Percentiles rank a stretch among this genome's conserved stretches.
phyloP scores from a whole-genome alignment of 2,329 filamentous ascomycete species.

The Cladorrhinum sp. region DNA sequence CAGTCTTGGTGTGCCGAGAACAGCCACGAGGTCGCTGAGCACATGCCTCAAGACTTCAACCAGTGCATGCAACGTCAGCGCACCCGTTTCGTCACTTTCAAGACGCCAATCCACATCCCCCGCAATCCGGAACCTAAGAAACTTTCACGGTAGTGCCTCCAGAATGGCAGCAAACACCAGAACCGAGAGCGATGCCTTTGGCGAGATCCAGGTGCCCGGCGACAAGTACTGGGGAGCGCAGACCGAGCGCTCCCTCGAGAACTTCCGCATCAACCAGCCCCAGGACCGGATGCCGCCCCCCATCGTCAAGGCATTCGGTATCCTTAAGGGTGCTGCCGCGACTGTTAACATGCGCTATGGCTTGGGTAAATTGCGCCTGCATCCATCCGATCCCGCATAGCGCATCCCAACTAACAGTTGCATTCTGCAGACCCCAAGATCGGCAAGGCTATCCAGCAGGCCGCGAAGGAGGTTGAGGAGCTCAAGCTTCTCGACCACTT shows the following conservation, averaged over 20 bases:
- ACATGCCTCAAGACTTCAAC: constrained; percentile 32
- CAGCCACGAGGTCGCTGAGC: constrained; percentile 33
- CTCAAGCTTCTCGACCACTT: constrained; percentile 96
- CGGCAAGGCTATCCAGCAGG: constrained; percentile 90
- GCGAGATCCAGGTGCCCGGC: constrained; percentile 84
- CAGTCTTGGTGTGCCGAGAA: constrained; percentile 34
- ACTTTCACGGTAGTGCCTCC: constrained; percentile 44
- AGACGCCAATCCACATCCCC: constrained; percentile 25
- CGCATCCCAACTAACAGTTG: constrained; percentile 19
- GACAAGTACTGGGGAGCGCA: constrained; percentile 99
- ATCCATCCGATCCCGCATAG: constrained; percentile 2
- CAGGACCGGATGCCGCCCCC: constrained; percentile 97
- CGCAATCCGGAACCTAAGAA: constrained; percentile 28
- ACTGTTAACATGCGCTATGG: constrained; percentile 94
- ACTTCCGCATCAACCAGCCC: constrained; percentile 99
- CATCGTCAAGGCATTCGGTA: constrained; percentile 89
- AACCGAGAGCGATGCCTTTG: constrained; percentile 96
- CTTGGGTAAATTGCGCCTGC: constrained; percentile 61
- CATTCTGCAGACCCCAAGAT: constrained; percentile 70
- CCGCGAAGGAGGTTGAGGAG: constrained; percentile 86
- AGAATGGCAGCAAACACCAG: constrained; percentile 59
- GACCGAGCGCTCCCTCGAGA: constrained; percentile 91
- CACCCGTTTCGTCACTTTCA: constrained; percentile 21
- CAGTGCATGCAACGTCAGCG: constrained; percentile 19
- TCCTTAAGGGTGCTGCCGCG: constrained; percentile 94